These are phyloP conservation scores for Auricularia auricula-judae DNA, from an alignment of 768 basidiomycete species.

Conservation along the genomic window DNA sequence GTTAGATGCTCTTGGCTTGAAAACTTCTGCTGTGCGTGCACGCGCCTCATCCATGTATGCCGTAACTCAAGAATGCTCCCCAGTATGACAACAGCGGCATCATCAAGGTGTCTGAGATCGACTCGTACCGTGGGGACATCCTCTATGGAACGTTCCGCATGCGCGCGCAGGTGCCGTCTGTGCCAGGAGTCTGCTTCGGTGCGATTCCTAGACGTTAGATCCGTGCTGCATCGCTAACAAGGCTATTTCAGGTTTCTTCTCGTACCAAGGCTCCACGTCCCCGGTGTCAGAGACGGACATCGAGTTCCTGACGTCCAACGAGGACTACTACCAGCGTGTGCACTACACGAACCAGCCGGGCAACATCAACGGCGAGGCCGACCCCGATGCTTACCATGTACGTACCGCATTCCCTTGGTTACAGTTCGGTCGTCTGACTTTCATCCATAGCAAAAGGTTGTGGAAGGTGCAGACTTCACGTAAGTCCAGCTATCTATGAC, in stretches of 20 bases:
- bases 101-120: constrained; percentile 9
- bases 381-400: constrained; percentile 8
- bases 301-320: constrained; percentile 9
- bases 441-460: not conserved
- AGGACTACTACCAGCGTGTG: constrained; percentile 9
- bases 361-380: constrained; percentile 7
- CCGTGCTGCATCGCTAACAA: too few relatives aligned
- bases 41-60: not conserved
- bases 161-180: constrained; percentile 9
- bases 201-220: not conserved
- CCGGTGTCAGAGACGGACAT: constrained; percentile 7
- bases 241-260: constrained; percentile 8
- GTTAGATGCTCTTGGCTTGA: constrained; percentile 8
- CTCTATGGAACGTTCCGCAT: constrained; percentile 11
- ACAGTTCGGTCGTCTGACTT: not conserved
- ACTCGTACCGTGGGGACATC: constrained; percentile 4
- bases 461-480: constrained; percentile 9
- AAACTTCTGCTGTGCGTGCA: constrained; percentile 6
- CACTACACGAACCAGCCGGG: constrained; percentile 13
- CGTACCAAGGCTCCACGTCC: constrained; percentile 5
- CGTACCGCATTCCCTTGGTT: not conserved
- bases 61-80: not conserved
- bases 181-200: constrained; percentile 8
- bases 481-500: not conserved
- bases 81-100: constrained; percentile 8